Evolutionary conservation across 1,139 yeast species (phyloP), one percentile per base, ranked within the genome.

Genomic region (Geotrichum citri-aurantii): DNA sequence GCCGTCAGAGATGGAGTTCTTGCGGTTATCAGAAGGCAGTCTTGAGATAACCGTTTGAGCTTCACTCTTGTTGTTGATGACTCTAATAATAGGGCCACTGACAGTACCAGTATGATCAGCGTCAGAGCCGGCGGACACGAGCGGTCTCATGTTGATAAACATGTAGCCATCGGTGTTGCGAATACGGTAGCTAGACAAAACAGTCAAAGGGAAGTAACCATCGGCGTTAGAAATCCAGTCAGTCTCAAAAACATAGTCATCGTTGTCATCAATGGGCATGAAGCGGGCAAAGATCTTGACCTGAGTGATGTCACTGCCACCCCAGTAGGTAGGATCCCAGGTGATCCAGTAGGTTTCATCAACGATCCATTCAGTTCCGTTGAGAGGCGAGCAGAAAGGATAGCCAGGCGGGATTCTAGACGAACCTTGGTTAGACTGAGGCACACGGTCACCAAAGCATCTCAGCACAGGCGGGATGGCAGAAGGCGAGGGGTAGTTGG

Each of bases 331-430:
- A 57, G 79, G 77, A 59, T 75, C 78, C 79, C 79, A 76, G 14
- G 79, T 76, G 59, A 75, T 65, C 77, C 78, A 76, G 64, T 76
- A 76, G 8, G 76, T 75, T 65, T 76, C 76, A 50, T 78, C 79
- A 49, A 73, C 73, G 17, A 76, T 68, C 60, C 75, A 64, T 62
- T 75, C 78, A n/a, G 79, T 72, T 49, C 76, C 77, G 63, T 74
- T 73, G n/a, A 60, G 59, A 19, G 71, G 69, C 24, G 76, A 65
- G 62, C 79, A 76, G 68, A 76, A 76, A 50, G 79, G 79, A 58
- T 70, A 71, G 1, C 73, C 74, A 14, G 66, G 66, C 8, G 65
- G 55, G 29, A 60, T 61, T 23, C 58, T 50, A 1, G 56, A 26
- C 26, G 27, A 42, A 5, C 46, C 42, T 11, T 17, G 6, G 52